phyloP scores from a whole-genome alignment of 2,329 filamentous ascomycete genomes.

The Colletotrichum eremochloae region DNA sequence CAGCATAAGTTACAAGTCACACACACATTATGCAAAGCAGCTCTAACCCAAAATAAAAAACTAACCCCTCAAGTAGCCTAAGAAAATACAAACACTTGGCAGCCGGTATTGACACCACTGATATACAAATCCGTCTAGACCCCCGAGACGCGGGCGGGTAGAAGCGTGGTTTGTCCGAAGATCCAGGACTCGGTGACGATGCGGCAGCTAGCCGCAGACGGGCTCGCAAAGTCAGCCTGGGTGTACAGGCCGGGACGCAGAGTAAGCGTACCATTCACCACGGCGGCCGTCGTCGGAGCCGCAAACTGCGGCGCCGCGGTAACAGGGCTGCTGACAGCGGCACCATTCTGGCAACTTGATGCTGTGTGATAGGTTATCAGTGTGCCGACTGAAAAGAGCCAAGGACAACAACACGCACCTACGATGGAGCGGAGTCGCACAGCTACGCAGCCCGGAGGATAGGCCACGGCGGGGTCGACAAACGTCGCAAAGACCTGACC shows the following conservation, averaged over 20 bases:
- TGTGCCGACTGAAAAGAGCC: background rate
- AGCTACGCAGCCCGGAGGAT: conserved; percentile 25
- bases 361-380: conserved; percentile 4
- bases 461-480: conserved; percentile 29
- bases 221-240: conserved; percentile 15
- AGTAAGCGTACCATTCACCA: conserved; percentile 17
- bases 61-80: too few species aligned
- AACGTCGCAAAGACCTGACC: conserved; percentile 33
- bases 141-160: conserved; percentile 7
- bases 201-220: conserved; percentile 23
- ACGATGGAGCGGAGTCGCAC: conserved; percentile 19
- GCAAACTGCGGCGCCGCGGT: conserved; percentile 4
- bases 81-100: background rate
- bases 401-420: conserved; percentile 14
- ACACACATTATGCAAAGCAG: background rate
- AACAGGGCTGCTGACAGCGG: conserved; percentile 7
- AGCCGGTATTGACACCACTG: background rate
- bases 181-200: conserved; percentile 35
- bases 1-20: background rate
- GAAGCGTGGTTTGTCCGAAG: conserved; percentile 29
- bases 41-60: background rate
- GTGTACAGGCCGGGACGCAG: conserved; percentile 35
- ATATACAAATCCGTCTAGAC: background rate
- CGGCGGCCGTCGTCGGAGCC: conserved; percentile 12
- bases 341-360: conserved; percentile 11